Base-by-base conservation (phyloP, 1,284 basidiomycete species). In the Coriolopsis trogii region DNA sequence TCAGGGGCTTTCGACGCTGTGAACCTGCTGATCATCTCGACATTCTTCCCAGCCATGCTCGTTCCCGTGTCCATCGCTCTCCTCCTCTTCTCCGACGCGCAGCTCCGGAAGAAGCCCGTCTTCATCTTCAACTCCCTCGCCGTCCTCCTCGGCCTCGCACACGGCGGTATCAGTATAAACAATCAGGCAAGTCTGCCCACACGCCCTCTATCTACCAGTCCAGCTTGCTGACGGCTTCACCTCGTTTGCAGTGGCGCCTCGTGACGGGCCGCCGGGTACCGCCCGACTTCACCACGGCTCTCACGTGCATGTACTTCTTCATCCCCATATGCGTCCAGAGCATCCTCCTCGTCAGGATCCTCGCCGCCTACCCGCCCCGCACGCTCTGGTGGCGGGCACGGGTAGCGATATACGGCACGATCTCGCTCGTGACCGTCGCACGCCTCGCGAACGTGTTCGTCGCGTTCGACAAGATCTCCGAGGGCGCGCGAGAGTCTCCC, bases 121-220 rank as follows among this genome's bases (percentile, higher is more conserved):
- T 68, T 68, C 49, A 50, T 67, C 4, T 42, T 62, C 15, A 66
- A 67, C 44, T 47, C 63, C 23, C n/a, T 63, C 3, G 41, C 62
- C 6, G 36, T 64, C 49, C 10, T 46, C 30, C 44, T 63, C 2
- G 60, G 58, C 2, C 41, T 63, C 37, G 39, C 31, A 7, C 34
- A 36, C 20, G 55, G 51, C n/a, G 26, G 49, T 8, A 28, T 58
- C 16, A 55, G 49, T 24, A 25, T 46, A 12, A 23, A 23, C 6
- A 34, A 33, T 21, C 2, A 34, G 30, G 48, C 43, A 21, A 25
- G 34, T 29, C 33, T 16, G n/a, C n/a, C 6, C 1, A 12, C 20
- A 9, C 21, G 2, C 6, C n/a, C n/a, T 16, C 31, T 15, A 13
- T 5, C 6, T 33, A 6, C 20, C 33, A 5, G 6, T 10, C 3